Base-by-base conservation (phyloP, 1,139 yeast species). In the Zygoascus hellenicus region DNA sequence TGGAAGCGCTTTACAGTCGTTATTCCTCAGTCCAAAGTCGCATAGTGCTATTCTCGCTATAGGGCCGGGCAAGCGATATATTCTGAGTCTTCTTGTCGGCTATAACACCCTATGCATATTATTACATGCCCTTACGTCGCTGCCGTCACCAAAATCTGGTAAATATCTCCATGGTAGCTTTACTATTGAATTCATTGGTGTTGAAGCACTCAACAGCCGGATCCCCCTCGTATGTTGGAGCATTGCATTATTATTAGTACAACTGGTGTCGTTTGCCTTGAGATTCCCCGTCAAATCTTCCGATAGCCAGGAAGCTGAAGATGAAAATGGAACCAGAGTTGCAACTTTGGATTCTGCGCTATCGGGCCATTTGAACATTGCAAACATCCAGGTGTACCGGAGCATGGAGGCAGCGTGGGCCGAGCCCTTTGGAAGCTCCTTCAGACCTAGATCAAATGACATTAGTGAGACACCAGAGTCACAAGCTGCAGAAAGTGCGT, bases 151-250 rank as follows among this genome's bases (percentile, higher is more conserved):
- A 5, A 30, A 45, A 16, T 45, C 48, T 5, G 59, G 53, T 30
- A 56, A 54, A 15, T 62, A 54, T 46, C 48, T 65, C 15, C 69
- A 66, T 46, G 69, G 69, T 29, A 61, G 66, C 2, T 50, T 65
- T 17, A 60, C 67, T 10, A 62, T 64, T 19, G 68, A 66, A 49
- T 65, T 66, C 45, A 58, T 65, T 10, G 69, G 69, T 5, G 58
- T 50, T 10, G 58, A 56, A 42, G 58, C 58, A 1, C 51, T 57
- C 32, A 39, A 47, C 1, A 50, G 56, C 5, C 46, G 56, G 15
- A 9, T 51, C 6, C 56, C 58, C n/a, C 49, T 63, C 32, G 40
- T 62, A 2, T 38, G 45, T 2, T 55, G 61, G 55, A 65, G 62
- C 44, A 5, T 54, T 2, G 30, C 51, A 11, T 51, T 61, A 26